Conservation (phyloP, 495 filamentous ascomycete genomes). For the Aspergillus mulundensis region DNA sequence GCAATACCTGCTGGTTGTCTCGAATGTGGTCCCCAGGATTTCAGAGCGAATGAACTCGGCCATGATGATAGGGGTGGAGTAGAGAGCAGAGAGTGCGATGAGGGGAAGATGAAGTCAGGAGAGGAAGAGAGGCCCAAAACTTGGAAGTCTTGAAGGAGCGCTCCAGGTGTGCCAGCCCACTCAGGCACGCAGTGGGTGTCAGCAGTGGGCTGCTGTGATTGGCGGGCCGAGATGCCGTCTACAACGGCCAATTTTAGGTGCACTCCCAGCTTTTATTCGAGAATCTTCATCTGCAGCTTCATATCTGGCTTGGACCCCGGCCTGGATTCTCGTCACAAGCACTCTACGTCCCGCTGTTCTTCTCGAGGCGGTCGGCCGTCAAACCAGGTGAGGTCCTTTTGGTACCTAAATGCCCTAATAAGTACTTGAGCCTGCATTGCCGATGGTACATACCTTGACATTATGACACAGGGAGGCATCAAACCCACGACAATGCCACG, state of each 20-base stretch:
- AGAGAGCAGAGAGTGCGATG: not conserved
- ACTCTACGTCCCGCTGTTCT: too few relatives aligned
- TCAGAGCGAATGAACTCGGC: conserved; percentile 92
- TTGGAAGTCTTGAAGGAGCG: not conserved
- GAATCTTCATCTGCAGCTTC: not conserved
- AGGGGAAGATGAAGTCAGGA: not conserved
- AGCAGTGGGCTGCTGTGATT: conserved; percentile 12
- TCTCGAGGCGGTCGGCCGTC: too few relatives aligned
- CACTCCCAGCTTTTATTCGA: not conserved
- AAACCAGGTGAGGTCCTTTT: too few relatives aligned
- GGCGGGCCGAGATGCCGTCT: conserved; percentile 19
- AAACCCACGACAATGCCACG: conserved; percentile 26
- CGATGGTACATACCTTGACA: conserved; percentile 29
- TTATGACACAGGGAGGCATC: conserved; percentile 36
- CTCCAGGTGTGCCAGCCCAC: not conserved
- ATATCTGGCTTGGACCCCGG: not conserved
- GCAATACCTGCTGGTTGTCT: conserved; percentile 84
- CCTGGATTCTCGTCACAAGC: not conserved
- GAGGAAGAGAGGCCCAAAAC: not conserved
- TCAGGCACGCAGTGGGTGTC: not conserved
- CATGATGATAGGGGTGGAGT: not conserved
- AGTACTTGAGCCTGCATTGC: too few relatives aligned
- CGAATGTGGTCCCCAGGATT: conserved; percentile 98
- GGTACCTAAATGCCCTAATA: too few relatives aligned
- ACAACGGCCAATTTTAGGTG: not conserved